Evolutionary conservation across 2,329 filamentous ascomycete species (phyloP), one percentile per base, ranked within the genome.

Genomic region (Helotiales sp.): DNA sequence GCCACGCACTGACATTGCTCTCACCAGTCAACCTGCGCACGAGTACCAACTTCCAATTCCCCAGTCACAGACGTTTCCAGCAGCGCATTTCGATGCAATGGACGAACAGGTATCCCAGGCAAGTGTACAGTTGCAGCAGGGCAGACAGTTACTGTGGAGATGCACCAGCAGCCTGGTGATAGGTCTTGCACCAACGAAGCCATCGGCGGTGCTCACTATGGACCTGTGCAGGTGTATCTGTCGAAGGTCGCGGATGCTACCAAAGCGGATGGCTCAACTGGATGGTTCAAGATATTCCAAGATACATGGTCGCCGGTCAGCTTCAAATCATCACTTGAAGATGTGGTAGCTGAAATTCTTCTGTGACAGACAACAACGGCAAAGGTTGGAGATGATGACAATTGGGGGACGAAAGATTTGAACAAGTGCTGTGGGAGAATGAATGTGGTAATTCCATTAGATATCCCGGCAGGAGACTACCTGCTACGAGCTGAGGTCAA

Each of bases 131-230:
- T 66, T 17, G 15, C 54, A 50, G 65, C 63, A 2, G 80, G 80
- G 3, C 71, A 73, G 2, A 79, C 71, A 0, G 76, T 84, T 10
- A 82, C 81, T 0, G 74, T 83, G 6, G 82, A 84, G 70, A 84
- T 85, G 79, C 81, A 85, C 71, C 77, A 79, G 67, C 77, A 81
- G 73, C 71, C 71, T 19, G 74, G 73, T 52, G 78, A 81, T 65
- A 74, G 79, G 40, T 70, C 63, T 38, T 82, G 79, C 65, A 62
- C 62, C 22, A 75, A 71, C 38, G 75, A 81, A 60, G 81, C 79
- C 25, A 80, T 84, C 52, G 81, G 81, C 25, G 80, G 80, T 33
- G 75, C 75, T 38, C 80, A 84, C 70, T 81, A 78, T 63, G 80
- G 80, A 8, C 80, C 80, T 1, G 78, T 82, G 31, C 75, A 80